Evolutionary conservation across 345 rosid genomes (phyloP), one percentile per base, ranked within the genome.

Genomic region (Erodium maritimum): DNA sequence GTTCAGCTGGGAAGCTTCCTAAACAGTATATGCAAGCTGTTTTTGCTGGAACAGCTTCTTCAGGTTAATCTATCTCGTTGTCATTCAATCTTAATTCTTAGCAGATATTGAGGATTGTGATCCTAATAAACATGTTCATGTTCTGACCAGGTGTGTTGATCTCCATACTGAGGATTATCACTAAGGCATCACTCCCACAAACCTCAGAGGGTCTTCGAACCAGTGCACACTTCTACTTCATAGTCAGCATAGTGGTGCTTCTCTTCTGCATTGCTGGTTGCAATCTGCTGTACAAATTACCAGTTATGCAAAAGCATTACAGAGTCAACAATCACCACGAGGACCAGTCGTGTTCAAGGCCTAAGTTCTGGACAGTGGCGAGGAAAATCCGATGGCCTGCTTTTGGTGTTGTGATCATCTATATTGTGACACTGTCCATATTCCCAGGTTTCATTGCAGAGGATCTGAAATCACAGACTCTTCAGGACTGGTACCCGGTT

Each of bases 1-100:
- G 96, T 61, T 85, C 80, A 21, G 94, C 91, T 0, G 96, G 91
- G 61, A 86, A 82, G 70, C 88, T 93, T 59, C 99, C 95, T 10
- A 89, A 77, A 69, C 73, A 78, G 67, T 93, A 85, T 59, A 93
- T 93, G 96, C 99, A 93, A 67, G 99, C 95, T 19, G 82, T 89
- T 58, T 93, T 89, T 50, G 91, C 96, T 11, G 96, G 96, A 62
- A 93, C 94, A 61, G 96, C 94, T 62, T 89, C 95, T 73, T 85
- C 99, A 83, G 99, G 95, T 86, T 73, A 5, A 19, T 52, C 50
- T 52, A 19, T 52, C 50, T 52, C 19, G 22, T 25, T 25, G n/a
- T 51, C 23, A 23, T 33, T 19, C 42, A 11, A 23, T n/a, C 17
- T 21, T 19, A n/a, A 17, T 20, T 42, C 16, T 33, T 50, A 17